Evolutionary conservation across 202 grass and related monocot genomes (phyloP).

Genomic region (Carex arenaria): DNA sequence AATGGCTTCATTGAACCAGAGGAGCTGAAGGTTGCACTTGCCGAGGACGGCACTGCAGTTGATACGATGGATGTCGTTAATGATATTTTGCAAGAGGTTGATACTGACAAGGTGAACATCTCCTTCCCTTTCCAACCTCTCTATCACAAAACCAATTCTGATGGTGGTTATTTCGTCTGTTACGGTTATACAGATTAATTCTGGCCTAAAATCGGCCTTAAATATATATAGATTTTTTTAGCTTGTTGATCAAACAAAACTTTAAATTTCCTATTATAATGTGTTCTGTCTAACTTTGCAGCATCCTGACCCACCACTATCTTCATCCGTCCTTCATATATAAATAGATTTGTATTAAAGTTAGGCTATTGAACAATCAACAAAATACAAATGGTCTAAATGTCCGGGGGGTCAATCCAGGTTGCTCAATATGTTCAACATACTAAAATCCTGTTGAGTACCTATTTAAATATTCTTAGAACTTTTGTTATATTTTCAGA

Average conservation of each 20-base stretch:
- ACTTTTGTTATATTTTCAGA: no score
- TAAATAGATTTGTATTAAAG: background rate
- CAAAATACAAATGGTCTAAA: no score
- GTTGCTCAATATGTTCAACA: no score
- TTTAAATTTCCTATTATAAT: background rate
- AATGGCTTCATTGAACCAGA: constrained; percentile 93
- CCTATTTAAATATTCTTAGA: no score
- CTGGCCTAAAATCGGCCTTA: background rate
- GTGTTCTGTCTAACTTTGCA: background rate
- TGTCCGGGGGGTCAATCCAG: no score
- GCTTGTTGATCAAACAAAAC: background rate
- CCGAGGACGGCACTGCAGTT: constrained; percentile 54
- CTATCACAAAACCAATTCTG: background rate
- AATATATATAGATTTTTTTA: background rate
- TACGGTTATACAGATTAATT: background rate
- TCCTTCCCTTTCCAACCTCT: constrained; percentile 3
- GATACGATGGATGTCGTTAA: constrained; percentile 94
- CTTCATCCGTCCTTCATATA: background rate
- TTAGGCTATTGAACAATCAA: no score
- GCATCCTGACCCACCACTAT: background rate
- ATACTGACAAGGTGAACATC: constrained; percentile 80
- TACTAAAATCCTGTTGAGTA: no score
- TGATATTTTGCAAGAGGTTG: constrained; percentile 96
- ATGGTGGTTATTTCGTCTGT: background rate
- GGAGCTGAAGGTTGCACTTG: constrained; percentile 77